These are phyloP conservation scores for Fusarium veterinarium DNA, from an alignment of 2,329 filamentous ascomycete genomes.

Conservation along the genomic window DNA sequence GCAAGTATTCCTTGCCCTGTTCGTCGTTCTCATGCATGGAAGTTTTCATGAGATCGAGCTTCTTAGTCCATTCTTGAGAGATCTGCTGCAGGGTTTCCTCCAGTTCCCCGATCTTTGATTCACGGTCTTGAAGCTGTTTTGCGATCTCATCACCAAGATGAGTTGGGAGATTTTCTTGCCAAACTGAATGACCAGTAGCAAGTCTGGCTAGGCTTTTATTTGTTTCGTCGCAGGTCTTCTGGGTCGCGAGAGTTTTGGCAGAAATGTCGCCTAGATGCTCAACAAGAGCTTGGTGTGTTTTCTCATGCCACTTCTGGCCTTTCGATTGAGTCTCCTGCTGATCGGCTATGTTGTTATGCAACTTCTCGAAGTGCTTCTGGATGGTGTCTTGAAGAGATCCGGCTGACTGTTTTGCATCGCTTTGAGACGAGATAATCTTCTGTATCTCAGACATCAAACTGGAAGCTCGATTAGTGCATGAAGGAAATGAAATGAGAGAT, in stretches of 20 bases:
- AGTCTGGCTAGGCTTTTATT: conserved; percentile 22
- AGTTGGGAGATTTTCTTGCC: conserved; percentile 4
- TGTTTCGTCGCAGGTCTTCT: conserved; percentile 28
- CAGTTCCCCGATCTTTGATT: conserved; percentile 34
- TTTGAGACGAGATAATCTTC: conserved; percentile 20
- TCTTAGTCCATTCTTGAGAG: conserved; percentile 29
- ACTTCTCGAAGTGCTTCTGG: conserved; percentile 4
- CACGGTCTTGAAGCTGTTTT: conserved; percentile 33
- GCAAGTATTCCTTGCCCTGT: conserved; percentile 29
- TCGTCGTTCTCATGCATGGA: conserved; percentile 20
- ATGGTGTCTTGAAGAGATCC: conserved; percentile 7
- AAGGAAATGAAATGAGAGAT: neutral
- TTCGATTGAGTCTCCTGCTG: conserved; percentile 3
- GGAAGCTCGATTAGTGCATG: neutral
- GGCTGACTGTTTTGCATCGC: conserved; percentile 10
- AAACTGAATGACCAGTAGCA: conserved; percentile 4
- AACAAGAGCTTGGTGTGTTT: neutral
- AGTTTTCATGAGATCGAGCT: conserved; percentile 31
- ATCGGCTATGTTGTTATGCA: conserved; percentile 4
- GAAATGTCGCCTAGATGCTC: conserved; percentile 16
- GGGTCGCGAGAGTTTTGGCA: conserved; percentile 12
- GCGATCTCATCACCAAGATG: conserved; percentile 28
- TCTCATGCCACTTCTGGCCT: neutral
- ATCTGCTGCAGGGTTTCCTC: conserved; percentile 35
- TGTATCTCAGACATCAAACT: conserved; percentile 34